Evolutionary conservation across 2,329 filamentous ascomycete genomes (phyloP).

Genomic region (Sarocladiaceae sp.): DNA sequence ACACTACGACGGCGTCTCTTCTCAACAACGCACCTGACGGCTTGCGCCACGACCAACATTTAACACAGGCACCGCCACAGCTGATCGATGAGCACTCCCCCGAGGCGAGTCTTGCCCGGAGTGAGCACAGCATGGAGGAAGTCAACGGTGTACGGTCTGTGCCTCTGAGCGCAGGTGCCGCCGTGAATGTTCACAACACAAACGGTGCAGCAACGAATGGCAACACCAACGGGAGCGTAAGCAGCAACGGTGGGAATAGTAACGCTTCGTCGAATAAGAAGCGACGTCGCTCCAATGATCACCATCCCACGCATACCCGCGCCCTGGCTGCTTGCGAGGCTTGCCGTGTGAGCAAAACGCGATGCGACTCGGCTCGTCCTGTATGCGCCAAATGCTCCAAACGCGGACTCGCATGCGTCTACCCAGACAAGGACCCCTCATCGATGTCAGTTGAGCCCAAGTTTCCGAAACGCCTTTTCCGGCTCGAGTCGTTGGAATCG

Average conservation of each 20-base stretch:
- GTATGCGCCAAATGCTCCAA: conserved; percentile 13
- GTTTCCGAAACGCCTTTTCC: background rate
- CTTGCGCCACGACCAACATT: background rate
- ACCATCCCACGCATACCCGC: conserved; percentile 11
- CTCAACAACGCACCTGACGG: background rate
- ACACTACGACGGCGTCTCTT: background rate
- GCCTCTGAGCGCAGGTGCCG: background rate
- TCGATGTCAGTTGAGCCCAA: conserved; percentile 10
- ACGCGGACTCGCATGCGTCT: conserved; percentile 13
- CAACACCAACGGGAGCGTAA: background rate
- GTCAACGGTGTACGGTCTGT: background rate
- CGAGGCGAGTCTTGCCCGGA: conserved; percentile 5
- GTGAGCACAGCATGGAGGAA: background rate
- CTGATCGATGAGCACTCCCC: conserved; percentile 1
- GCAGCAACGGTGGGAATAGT: background rate
- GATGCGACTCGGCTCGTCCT: conserved; percentile 14
- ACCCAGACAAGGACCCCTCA: conserved; percentile 15
- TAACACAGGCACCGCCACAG: background rate
- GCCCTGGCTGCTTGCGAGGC: conserved; percentile 14
- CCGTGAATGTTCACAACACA: background rate
- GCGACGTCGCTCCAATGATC: conserved; percentile 8
- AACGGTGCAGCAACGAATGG: background rate
- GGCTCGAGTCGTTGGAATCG: too few relatives aligned
- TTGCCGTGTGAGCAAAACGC: conserved; percentile 15
- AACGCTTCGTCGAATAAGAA: conserved; percentile 9